Conservation (phyloP, 2,329 filamentous ascomycete species). For the Penicillium concentricum region DNA sequence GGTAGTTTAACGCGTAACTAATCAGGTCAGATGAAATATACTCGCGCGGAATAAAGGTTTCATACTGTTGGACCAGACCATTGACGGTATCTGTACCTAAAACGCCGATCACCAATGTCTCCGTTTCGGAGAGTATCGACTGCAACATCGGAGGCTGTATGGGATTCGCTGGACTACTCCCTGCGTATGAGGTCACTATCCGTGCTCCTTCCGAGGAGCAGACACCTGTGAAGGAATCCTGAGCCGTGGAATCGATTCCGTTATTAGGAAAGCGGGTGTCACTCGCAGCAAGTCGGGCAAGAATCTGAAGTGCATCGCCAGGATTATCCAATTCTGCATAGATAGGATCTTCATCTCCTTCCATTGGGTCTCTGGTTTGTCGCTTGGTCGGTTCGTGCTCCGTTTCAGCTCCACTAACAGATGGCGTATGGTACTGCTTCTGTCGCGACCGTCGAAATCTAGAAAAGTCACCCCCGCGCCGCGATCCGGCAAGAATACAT, state of each 20-base stretch:
- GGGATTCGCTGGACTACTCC: neutral
- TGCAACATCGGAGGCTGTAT: neutral
- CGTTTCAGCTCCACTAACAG: too few relatives aligned
- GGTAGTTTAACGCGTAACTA: neutral
- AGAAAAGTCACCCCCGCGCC: conserved; percentile 12
- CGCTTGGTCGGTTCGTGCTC: neutral
- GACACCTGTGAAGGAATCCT: too few relatives aligned
- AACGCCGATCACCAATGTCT: neutral
- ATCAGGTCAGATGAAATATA: too few relatives aligned
- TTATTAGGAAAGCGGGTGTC: neutral
- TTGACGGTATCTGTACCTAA: neutral
- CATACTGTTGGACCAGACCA: neutral
- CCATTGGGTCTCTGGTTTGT: neutral
- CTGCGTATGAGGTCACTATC: neutral
- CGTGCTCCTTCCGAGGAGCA: neutral
- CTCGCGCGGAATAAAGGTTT: neutral
- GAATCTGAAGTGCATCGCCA: conserved; percentile 7
- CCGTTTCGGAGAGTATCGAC: neutral
- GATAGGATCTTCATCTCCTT: neutral
- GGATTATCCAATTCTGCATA: conserved; percentile 8
- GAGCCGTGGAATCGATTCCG: too few relatives aligned
- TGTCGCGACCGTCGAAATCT: neutral
- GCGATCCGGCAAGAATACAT: conserved; percentile 8
- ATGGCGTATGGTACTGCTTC: neutral
- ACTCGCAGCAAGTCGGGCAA: neutral